phyloP scores from a whole-genome alignment of 345 rosid species.

The Euphorbia tirucalli region DNA sequence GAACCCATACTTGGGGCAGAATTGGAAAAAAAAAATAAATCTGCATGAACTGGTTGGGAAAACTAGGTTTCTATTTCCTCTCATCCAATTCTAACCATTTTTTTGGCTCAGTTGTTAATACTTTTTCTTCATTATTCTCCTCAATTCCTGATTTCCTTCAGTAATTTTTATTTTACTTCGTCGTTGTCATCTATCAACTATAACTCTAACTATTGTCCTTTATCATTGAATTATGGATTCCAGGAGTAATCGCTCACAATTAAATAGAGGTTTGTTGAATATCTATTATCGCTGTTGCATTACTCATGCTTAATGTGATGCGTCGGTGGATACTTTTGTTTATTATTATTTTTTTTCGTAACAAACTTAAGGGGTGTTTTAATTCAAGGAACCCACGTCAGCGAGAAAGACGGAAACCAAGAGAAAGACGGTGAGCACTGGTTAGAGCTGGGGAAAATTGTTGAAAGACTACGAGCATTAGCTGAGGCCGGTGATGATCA shows the following conservation, averaged over 20 bases:
- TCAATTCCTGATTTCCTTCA: conserved; percentile 52
- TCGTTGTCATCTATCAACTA: background rate
- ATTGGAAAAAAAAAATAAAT: conserved; percentile 25
- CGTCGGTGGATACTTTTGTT: background rate
- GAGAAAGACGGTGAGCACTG: too few relatives aligned
- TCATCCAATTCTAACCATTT: conserved; percentile 67
- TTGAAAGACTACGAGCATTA: too few relatives aligned
- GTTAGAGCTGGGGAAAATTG: too few relatives aligned
- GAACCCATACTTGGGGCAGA: conserved; percentile 1
- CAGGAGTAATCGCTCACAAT: conserved; percentile 64
- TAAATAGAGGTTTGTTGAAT: conserved; percentile 54
- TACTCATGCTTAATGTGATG: too few relatives aligned
- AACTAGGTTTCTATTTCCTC: conserved; percentile 46
- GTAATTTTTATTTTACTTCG: conserved; percentile 37
- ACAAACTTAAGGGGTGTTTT: background rate
- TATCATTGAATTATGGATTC: conserved; percentile 59
- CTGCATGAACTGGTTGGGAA: conserved; percentile 99
- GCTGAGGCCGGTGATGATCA: too few relatives aligned
- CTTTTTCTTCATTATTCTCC: conserved; percentile 84
- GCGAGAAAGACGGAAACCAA: too few relatives aligned
- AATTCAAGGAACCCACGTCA: too few relatives aligned
- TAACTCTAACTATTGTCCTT: conserved; percentile 17
- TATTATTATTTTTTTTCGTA: background rate
- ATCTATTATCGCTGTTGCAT: background rate
- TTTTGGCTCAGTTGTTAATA: conserved; percentile 68